Conservation (phyloP, 208 protist species). For the Acanthamoeba quina region DNA sequence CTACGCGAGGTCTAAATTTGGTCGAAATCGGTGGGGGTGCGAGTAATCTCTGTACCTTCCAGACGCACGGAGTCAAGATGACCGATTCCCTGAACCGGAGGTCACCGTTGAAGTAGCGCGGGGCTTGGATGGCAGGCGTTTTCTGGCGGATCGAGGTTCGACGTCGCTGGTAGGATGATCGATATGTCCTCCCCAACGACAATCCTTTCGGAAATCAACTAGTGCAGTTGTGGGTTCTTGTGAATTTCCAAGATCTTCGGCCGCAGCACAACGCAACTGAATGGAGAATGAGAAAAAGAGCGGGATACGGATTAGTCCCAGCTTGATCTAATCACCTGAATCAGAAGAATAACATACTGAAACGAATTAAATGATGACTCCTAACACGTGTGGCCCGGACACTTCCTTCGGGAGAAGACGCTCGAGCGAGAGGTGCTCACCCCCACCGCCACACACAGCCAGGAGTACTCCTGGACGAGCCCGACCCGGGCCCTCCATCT, state of each 20-base stretch:
- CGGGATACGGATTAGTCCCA: not conserved
- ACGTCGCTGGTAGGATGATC: conserved; percentile 4
- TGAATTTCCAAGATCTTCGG: not conserved
- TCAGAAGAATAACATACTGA: not conserved
- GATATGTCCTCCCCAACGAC: not conserved
- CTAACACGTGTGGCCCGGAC: too few species aligned
- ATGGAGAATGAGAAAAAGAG: not conserved
- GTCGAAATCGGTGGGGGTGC: not conserved
- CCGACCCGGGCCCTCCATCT: not conserved
- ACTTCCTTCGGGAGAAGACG: not conserved
- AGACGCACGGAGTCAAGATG: conserved; percentile 29
- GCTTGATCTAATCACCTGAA: not conserved
- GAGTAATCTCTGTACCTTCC: conserved; percentile 4
- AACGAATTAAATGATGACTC: not conserved
- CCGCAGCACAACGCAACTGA: not conserved
- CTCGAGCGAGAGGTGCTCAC: not conserved
- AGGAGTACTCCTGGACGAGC: not conserved
- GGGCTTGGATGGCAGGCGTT: conserved; percentile 23
- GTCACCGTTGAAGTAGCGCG: conserved; percentile 46
- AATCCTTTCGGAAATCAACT: not conserved
- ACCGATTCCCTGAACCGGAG: conserved; percentile 41
- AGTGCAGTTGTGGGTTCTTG: not conserved
- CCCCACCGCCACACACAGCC: not conserved
- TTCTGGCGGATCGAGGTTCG: conserved; percentile 17
- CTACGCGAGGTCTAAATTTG: not conserved